Percentiles rank a stretch among this genome's conserved stretches.
These are phyloP conservation scores for Fraxinus greggii DNA, from an alignment of 305 asterid genomes.

Conservation along the genomic window DNA sequence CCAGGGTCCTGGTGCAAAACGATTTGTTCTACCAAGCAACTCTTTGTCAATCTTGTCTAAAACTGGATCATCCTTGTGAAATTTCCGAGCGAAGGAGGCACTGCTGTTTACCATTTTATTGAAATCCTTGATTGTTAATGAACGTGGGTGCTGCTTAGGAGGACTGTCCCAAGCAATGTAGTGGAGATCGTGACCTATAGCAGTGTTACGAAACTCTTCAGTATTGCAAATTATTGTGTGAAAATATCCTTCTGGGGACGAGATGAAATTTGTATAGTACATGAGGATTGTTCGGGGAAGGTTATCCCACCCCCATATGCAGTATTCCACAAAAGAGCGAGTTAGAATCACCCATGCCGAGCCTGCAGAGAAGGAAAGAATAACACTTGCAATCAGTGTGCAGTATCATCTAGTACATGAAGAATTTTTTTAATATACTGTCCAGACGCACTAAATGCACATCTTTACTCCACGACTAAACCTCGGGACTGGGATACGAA, in stretches of 20 bases:
- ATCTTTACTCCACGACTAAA: background rate
- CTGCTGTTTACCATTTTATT: constrained; percentile 82
- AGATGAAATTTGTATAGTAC: constrained; percentile 81
- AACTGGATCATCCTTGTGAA: constrained; percentile 71
- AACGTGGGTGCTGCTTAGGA: constrained; percentile 91
- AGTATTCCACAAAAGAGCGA: constrained; percentile 79
- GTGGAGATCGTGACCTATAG: constrained; percentile 88
- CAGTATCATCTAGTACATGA: background rate
- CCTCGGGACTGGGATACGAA: background rate
- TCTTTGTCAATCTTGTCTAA: constrained; percentile 80
- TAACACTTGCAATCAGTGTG: background rate
- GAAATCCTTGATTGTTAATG: constrained; percentile 62
- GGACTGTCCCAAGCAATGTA: constrained; percentile 96
- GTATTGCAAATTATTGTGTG: constrained; percentile 91
- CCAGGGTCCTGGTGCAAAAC: constrained; percentile 85
- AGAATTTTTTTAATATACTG: background rate
- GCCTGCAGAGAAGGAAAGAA: constrained; percentile 43
- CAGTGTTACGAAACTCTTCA: constrained; percentile 60
- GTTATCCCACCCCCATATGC: constrained; percentile 96
- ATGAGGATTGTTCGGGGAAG: constrained; percentile 85
- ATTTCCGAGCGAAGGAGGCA: constrained; percentile 84
- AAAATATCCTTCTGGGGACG: constrained; percentile 94
- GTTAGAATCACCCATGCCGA: constrained; percentile 94
- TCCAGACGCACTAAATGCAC: background rate
- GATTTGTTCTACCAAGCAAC: constrained; percentile 61